Evolutionary conservation across 202 grass and related monocot species (phyloP).

Genomic region (Setaria italica): DNA sequence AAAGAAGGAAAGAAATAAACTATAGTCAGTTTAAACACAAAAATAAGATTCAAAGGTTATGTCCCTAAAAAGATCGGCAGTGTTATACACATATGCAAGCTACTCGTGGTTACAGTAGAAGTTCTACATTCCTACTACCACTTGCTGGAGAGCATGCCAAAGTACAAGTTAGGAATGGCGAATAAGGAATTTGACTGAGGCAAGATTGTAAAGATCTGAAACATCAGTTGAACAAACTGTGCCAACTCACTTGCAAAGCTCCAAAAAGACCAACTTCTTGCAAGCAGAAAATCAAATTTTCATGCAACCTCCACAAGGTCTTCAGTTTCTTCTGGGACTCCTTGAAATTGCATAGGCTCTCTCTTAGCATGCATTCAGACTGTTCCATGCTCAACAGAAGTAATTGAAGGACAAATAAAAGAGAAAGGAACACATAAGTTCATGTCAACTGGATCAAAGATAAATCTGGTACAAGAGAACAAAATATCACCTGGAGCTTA

Average conservation of each 20-base stretch:
- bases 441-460: slow-evolving; percentile 33
- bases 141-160: neutral
- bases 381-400: slow-evolving; percentile 39
- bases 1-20: neutral
- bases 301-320: slow-evolving; percentile 72
- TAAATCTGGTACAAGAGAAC: slow-evolving; percentile 23
- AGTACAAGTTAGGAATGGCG: neutral
- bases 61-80: neutral
- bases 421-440: slow-evolving; percentile 42
- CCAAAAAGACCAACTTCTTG: slow-evolving; percentile 89
- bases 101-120: neutral
- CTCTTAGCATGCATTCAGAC: slow-evolving; percentile 65
- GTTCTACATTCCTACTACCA: neutral
- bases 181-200: neutral
- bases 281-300: slow-evolving; percentile 86
- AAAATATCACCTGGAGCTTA: slow-evolving; percentile 66
- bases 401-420: slow-evolving; percentile 34
- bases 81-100: neutral
- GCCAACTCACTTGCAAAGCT: slow-evolving; percentile 77
- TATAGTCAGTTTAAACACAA: neutral
- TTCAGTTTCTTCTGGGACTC: slow-evolving; percentile 80
- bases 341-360: slow-evolving; percentile 66
- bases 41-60: neutral
- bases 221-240: neutral
- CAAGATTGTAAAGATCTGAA: slow-evolving; percentile 2